Evolutionary conservation across 2,329 filamentous ascomycete species (phyloP), one percentile per base, ranked within the genome.

Genomic region (Seiridium cupressi): DNA sequence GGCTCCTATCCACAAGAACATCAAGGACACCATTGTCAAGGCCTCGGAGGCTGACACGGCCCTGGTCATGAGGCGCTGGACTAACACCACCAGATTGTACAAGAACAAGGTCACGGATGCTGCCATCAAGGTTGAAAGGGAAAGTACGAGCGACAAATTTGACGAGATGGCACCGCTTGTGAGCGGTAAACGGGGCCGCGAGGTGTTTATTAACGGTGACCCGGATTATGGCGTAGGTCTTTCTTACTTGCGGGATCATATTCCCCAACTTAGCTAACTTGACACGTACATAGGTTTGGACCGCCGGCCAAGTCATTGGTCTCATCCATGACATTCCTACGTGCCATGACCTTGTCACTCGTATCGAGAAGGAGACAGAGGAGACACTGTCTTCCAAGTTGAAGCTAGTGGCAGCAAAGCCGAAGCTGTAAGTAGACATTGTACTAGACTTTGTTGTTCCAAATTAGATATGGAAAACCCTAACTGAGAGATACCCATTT

Each of bases 201-300:
- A 97, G 80, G 95, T 98, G 5, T 98, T 97, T 76, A 72, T 93
- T 65, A 96, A 93, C 62, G 95, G 95, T 18, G 95, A 99, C 72
- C 85, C 91, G 57, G 90, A 99, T 70, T 92, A 86, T 73, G 95
- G 95, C 58, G 93, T 93, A 83, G 81, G 89, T 86, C 49, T 42
- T 57, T 49, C 51, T 51, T 11, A 13, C n/a, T n/a, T 35, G 2
- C 7, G 13, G 36, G 26, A 26, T 34, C 47, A 42, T 11, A 44
- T 42, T 34, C 59, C 61, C 10, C 26, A 48, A 47, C 42, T 44
- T 31, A 35, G 63, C 51, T 48, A 64, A 44, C 62, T 26, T 66
- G 13, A 64, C 46, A 57, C 47, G 44, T 40, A 53, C 58, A 60
- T 68, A 94, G 90, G 91, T 97, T 44, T 99, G 95, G 95, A 98